Percentiles rank a stretch among this genome's conserved stretches.
phyloP scores from a whole-genome alignment of 257 asterid genomes.

The Euphrasia confusa region DNA sequence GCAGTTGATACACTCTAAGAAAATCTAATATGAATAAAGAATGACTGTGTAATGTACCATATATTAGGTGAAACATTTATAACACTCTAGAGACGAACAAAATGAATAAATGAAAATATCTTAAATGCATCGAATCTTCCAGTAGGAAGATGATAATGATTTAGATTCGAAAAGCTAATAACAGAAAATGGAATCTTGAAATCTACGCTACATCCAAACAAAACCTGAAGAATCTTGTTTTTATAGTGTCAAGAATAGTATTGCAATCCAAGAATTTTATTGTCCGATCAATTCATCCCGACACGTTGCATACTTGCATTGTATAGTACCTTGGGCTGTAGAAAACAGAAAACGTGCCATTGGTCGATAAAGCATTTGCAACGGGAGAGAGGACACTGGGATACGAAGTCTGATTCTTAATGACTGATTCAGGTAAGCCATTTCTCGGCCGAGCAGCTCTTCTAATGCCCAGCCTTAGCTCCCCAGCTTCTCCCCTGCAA shows the following conservation, averaged over 20 bases:
- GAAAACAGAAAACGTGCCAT: constrained; percentile 54
- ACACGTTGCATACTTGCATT: not conserved
- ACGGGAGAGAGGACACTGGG: constrained; percentile 68
- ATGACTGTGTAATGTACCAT: not conserved
- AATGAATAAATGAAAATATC: not conserved
- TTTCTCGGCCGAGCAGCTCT: constrained; percentile 90
- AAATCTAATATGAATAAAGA: not conserved
- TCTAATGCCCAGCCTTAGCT: constrained; percentile 80
- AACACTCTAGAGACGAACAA: not conserved
- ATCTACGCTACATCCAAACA: no score
- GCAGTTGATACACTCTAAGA: not conserved
- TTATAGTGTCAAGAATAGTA: no score
- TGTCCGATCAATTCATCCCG: constrained; percentile 11
- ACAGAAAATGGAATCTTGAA: no score
- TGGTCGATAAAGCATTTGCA: constrained; percentile 62
- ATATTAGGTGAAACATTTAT: not conserved
- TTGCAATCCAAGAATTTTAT: constrained; percentile 2
- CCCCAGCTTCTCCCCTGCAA: constrained; percentile 85
- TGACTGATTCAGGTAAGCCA: constrained; percentile 78
- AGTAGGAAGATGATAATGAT: not conserved
- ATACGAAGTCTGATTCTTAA: constrained; percentile 66
- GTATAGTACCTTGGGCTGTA: constrained; percentile 74
- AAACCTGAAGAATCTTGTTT: no score
- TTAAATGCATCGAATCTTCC: not conserved
- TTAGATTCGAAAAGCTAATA: not conserved